Evolutionary conservation across 1,139 yeast genomes (phyloP).

Genomic region (Candida sojae): DNA sequence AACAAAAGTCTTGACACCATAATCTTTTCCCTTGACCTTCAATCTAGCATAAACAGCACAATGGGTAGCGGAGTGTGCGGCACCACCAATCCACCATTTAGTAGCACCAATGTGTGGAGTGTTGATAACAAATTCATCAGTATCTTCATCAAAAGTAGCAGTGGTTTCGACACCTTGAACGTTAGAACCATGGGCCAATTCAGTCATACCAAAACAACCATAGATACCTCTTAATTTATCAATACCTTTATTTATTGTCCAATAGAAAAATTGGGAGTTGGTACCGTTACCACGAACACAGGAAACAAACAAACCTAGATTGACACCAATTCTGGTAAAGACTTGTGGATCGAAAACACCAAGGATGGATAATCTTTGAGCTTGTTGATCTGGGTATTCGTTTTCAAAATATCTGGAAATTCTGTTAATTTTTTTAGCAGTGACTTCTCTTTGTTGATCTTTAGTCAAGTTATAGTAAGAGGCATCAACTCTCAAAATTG

Average conservation of each 20-base stretch:
- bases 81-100: constrained; percentile 98
- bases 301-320: constrained; percentile 47
- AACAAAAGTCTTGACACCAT: constrained; percentile 86
- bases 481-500: constrained; percentile 37
- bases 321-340: constrained; percentile 49
- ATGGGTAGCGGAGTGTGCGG: constrained; percentile 90
- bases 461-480: constrained; percentile 39
- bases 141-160: constrained; percentile 67
- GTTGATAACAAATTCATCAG: constrained; percentile 69
- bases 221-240: constrained; percentile 61
- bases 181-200: constrained; percentile 88
- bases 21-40: constrained; percentile 76
- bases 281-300: constrained; percentile 53
- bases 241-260: constrained; percentile 77
- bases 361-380: constrained; percentile 37
- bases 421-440: constrained; percentile 44
- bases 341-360: constrained; percentile 49
- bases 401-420: constrained; percentile 43
- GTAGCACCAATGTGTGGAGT: constrained; percentile 91
- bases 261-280: constrained; percentile 57
- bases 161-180: constrained; percentile 89
- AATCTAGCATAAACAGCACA: constrained; percentile 77
- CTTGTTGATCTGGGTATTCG: constrained; percentile 35
- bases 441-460: constrained; percentile 39
- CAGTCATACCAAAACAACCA: constrained; percentile 94